A percentile compares a stretch with the other conserved stretches of the same genome.
Evolutionary conservation across 176 grass and related monocot species (phyloP).

Genomic region (Aegilops speltoides): DNA sequence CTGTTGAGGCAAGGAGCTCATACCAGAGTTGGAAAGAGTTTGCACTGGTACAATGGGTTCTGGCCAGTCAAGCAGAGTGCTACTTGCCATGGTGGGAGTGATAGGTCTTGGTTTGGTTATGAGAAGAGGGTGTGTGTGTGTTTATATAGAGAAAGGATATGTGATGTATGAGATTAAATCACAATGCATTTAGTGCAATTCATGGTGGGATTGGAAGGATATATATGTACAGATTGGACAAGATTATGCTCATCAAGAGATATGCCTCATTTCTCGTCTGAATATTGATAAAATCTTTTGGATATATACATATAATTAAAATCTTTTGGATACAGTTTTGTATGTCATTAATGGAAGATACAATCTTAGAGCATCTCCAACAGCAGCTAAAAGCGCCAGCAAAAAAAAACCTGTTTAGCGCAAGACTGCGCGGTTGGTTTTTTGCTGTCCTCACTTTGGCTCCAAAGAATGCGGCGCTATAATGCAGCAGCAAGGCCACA

Average conservation of each 20-base stretch:
- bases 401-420: too few species aligned
- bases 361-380: too few species aligned
- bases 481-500: too few species aligned
- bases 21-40: conserved; percentile 38
- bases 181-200: neutral
- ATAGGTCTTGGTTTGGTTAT: conserved; percentile 3
- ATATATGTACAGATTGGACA: neutral
- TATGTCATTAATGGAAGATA: neutral
- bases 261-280: neutral
- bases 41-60: conserved; percentile 68
- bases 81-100: conserved; percentile 17
- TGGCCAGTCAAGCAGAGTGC: conserved; percentile 44
- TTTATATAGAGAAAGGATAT: conserved; percentile 33
- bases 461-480: too few species aligned
- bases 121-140: neutral
- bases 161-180: neutral
- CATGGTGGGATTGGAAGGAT: neutral
- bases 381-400: too few species aligned
- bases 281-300: neutral
- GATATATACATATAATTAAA: neutral
- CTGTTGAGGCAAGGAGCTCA: conserved; percentile 28
- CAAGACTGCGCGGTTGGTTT: too few species aligned
- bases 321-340: neutral
- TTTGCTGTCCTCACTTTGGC: too few species aligned
- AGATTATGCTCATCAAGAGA: conserved; percentile 1